Evolutionary conservation across 2,329 filamentous ascomycete species (phyloP).

Genomic region (Malbranchea zuffiana): DNA sequence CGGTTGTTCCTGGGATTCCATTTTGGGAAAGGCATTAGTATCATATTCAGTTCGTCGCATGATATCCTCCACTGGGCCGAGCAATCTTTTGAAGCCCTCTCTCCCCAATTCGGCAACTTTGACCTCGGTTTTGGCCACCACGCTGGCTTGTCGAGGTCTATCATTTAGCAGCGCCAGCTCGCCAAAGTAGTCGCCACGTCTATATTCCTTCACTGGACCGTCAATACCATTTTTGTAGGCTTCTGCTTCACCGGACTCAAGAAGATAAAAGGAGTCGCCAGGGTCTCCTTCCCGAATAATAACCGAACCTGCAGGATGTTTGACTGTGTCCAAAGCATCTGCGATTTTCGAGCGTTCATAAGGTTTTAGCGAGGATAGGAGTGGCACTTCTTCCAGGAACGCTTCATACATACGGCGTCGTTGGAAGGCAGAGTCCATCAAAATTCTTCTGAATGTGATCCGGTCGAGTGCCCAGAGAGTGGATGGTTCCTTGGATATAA

Average conservation of each 20-base stretch:
- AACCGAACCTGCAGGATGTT: slow-evolving; percentile 63
- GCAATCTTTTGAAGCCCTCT: slow-evolving; percentile 82
- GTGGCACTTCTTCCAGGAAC: slow-evolving; percentile 86
- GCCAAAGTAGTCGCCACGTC: slow-evolving; percentile 92
- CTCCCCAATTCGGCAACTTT: slow-evolving; percentile 90
- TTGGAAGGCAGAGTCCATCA: slow-evolving; percentile 97
- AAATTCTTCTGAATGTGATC: slow-evolving; percentile 89
- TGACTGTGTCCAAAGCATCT: slow-evolving; percentile 84
- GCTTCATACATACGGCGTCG: slow-evolving; percentile 93
- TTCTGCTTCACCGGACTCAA: slow-evolving; percentile 78
- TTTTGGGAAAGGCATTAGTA: neutral
- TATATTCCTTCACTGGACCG: slow-evolving; percentile 65
- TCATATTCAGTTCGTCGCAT: slow-evolving; percentile 58
- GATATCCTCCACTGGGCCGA: slow-evolving; percentile 88
- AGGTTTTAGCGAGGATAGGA: slow-evolving; percentile 69
- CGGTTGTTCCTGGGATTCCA: too few species aligned
- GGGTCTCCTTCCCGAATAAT: slow-evolving; percentile 90
- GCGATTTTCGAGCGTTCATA: slow-evolving; percentile 98
- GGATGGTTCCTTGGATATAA: slow-evolving; percentile 71
- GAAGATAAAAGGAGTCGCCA: slow-evolving; percentile 80
- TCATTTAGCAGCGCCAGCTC: slow-evolving; percentile 91
- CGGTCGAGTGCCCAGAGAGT: slow-evolving; percentile 92
- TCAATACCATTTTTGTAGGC: slow-evolving; percentile 68
- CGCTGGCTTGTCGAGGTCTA: slow-evolving; percentile 79
- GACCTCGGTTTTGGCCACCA: slow-evolving; percentile 72